Percentiles rank a stretch among this genome's conserved stretches.
phyloP scores from a whole-genome alignment of 1,284 basidiomycete genomes.

The Marasmius oreades region DNA sequence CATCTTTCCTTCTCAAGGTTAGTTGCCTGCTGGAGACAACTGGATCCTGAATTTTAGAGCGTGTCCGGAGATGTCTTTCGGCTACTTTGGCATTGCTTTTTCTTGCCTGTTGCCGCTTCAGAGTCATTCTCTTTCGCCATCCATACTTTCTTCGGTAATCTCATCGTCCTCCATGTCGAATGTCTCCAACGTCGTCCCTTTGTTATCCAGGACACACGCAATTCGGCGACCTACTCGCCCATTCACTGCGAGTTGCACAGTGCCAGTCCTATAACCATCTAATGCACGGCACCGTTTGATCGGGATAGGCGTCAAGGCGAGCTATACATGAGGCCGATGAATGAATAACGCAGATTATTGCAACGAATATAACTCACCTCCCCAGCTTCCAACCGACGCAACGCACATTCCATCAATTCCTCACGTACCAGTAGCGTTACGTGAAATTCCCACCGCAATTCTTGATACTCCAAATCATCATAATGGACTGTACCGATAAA shows the following conservation, averaged over 20 bases:
- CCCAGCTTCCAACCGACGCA: constrained; percentile 51
- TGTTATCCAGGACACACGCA: constrained; percentile 65
- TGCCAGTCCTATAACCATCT: constrained; percentile 45
- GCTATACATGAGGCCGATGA: constrained; percentile 38
- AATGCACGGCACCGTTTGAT: constrained; percentile 58
- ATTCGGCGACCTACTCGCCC: constrained; percentile 69
- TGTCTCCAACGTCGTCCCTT: constrained; percentile 61
- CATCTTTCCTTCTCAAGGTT: constrained; percentile 11
- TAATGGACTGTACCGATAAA: constrained; percentile 60
- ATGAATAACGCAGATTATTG: constrained; percentile 2
- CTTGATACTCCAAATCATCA: constrained; percentile 53
- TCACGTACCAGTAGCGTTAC: constrained; percentile 53
- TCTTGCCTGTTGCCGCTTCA: constrained; percentile 19
- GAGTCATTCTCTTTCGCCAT: constrained; percentile 26
- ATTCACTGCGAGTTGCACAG: constrained; percentile 64
- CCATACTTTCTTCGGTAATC: constrained; percentile 47
- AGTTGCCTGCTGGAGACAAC: no score
- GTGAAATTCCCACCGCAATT: constrained; percentile 42
- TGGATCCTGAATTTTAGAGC: constrained; percentile 11
- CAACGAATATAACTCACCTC: constrained; percentile 37
- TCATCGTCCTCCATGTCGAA: constrained; percentile 72
- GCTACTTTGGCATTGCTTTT: constrained; percentile 22
- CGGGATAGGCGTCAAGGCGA: constrained; percentile 43
- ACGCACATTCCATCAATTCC: constrained; percentile 55
- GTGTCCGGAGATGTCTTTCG: constrained; percentile 21